These are phyloP conservation scores for Diaporthe batatas DNA, from an alignment of 2,329 filamentous ascomycete species.

Conservation along the genomic window DNA sequence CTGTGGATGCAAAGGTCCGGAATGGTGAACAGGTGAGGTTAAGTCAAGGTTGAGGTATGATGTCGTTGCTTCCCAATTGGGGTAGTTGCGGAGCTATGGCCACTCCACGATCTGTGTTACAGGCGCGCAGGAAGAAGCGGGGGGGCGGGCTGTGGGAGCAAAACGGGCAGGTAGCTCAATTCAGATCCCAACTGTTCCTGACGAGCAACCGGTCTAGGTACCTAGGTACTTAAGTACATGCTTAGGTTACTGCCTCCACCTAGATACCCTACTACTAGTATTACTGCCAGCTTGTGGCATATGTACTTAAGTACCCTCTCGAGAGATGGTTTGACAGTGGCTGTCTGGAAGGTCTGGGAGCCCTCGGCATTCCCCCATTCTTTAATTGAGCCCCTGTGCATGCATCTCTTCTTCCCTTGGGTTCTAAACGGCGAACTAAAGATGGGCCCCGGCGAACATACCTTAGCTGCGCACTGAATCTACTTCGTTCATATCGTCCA, in stretches of 20 bases:
- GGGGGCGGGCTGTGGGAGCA: neutral
- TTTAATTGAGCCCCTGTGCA: neutral
- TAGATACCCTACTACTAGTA: too few species aligned
- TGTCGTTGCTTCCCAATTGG: slow-evolving; percentile 24
- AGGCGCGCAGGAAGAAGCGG: too few species aligned
- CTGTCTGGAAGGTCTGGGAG: neutral
- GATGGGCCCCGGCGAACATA: neutral
- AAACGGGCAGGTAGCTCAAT: neutral
- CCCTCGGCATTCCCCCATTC: neutral
- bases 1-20: neutral
- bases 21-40: slow-evolving; percentile 16
- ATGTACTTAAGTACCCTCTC: too few species aligned
- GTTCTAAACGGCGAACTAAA: neutral
- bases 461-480: neutral
- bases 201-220: too few species aligned
- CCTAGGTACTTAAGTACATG: too few species aligned
- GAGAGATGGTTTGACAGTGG: too few species aligned
- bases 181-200: too few species aligned
- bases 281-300: too few species aligned
- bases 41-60: slow-evolving; percentile 21
- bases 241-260: too few species aligned
- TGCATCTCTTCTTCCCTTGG: too few species aligned
- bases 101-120: neutral
- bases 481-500: neutral
- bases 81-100: slow-evolving; percentile 26